phyloP scores from a whole-genome alignment of 768 basidiomycete genomes.

The Fomitopsis pulvina region DNA sequence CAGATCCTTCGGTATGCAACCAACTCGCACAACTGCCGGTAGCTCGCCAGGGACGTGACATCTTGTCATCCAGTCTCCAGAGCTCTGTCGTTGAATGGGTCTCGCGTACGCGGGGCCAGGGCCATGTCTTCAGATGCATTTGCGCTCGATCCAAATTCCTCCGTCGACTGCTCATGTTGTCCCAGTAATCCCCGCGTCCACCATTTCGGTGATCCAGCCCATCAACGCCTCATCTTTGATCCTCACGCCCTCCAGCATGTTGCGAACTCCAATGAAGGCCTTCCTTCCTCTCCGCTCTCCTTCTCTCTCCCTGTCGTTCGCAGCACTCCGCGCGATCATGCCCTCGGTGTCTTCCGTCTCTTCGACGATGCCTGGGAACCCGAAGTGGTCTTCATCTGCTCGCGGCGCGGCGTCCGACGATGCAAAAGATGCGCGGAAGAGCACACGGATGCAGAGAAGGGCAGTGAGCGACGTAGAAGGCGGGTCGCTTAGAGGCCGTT shows the following conservation, averaged over 20 bases:
- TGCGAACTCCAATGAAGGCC: slow-evolving; percentile 60
- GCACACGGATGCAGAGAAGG: slow-evolving; percentile 73
- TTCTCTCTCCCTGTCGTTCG: slow-evolving; percentile 43
- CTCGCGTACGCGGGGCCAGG: too few species aligned
- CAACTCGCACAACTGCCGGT: too few species aligned
- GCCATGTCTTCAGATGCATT: too few species aligned
- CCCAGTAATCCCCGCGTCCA: slow-evolving; percentile 36
- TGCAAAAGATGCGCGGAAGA: slow-evolving; percentile 77
- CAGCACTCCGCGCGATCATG: slow-evolving; percentile 18
- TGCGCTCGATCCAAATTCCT: too few species aligned
- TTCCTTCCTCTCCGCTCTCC: slow-evolving; percentile 66
- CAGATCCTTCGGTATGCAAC: too few species aligned
- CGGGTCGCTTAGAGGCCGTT: slow-evolving; percentile 53
- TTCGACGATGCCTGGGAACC: slow-evolving; percentile 79
- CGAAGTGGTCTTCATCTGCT: slow-evolving; percentile 80
- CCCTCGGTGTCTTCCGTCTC: slow-evolving; percentile 64
- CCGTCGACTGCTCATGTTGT: slow-evolving; percentile 7
- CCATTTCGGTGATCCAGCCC: slow-evolving; percentile 57
- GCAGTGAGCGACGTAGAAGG: slow-evolving; percentile 74
- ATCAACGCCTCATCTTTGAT: slow-evolving; percentile 57
- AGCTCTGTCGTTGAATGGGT: too few species aligned
- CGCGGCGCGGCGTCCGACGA: slow-evolving; percentile 61
- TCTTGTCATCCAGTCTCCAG: too few species aligned
- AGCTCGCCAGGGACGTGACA: background rate
- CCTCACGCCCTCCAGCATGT: slow-evolving; percentile 55